Percentiles rank a stretch among this genome's conserved stretches.
Conservation (phyloP, 108 stramenopile species). For the Epithemia pelagica region DNA sequence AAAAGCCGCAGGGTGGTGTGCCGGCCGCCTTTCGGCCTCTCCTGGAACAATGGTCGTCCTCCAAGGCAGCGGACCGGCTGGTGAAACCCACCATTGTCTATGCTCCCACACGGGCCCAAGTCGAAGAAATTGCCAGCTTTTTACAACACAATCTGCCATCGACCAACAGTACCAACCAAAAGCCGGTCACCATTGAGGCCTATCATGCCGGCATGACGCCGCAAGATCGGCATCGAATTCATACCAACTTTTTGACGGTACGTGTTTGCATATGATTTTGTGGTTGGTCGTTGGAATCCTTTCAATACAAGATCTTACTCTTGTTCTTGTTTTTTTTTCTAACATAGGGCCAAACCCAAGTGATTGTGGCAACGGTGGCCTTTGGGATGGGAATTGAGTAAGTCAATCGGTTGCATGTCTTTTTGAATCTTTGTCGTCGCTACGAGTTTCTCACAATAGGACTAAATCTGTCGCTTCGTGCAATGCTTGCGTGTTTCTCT, state of each 20-base stretch:
- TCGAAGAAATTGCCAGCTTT: conserved; percentile 39
- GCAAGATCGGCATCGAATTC: conserved; percentile 41
- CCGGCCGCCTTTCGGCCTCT: conserved; percentile 41
- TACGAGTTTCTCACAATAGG: too few species aligned
- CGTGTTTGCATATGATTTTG: not conserved
- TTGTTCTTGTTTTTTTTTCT: not conserved
- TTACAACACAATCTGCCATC: conserved; percentile 11
- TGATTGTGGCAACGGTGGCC: conserved; percentile 93
- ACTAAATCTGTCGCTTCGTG: too few species aligned
- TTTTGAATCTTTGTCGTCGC: too few species aligned
- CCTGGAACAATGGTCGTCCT: conserved; percentile 11
- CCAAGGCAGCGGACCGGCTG: conserved; percentile 1
- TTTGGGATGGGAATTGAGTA: conserved; percentile 96
- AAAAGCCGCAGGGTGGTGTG: conserved; percentile 32
- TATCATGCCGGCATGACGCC: conserved; percentile 88
- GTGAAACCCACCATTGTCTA: conserved; percentile 74
- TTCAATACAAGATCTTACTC: not conserved
- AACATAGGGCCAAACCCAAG: conserved; percentile 38
- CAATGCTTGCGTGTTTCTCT: too few species aligned
- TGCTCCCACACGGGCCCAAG: conserved; percentile 44
- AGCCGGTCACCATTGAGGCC: conserved; percentile 7
- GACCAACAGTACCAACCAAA: not conserved
- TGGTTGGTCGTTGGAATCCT: not conserved
- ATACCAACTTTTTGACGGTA: conserved; percentile 64
- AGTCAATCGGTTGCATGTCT: too few species aligned